These are phyloP conservation scores for Arabis hirsuta DNA, from an alignment of 345 rosid genomes.

Conservation along the genomic window DNA sequence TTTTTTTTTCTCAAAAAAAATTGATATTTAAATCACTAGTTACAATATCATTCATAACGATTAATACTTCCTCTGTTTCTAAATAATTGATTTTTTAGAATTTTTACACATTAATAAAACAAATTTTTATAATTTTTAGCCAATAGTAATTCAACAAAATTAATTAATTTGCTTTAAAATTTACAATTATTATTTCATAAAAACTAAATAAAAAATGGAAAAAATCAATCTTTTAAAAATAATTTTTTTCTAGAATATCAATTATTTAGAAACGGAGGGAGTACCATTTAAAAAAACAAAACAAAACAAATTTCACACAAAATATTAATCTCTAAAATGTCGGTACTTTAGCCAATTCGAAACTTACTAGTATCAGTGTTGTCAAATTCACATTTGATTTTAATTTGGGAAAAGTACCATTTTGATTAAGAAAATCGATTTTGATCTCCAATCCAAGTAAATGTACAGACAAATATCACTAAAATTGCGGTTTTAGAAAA, in stretches of 20 bases:
- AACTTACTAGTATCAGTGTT: background rate
- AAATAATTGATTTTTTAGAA: too few species aligned
- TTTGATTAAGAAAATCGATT: background rate
- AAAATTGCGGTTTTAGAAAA: conserved; percentile 1
- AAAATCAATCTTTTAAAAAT: too few species aligned
- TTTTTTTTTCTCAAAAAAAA: too few species aligned
- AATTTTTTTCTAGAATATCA: too few species aligned
- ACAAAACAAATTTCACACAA: background rate
- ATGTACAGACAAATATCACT: background rate
- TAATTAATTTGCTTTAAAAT: too few species aligned
- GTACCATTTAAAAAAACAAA: background rate
- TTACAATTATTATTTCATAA: too few species aligned
- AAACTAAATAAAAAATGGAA: too few species aligned
- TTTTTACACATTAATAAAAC: too few species aligned
- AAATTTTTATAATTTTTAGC: too few species aligned
- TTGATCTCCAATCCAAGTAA: background rate
- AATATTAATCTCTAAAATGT: background rate
- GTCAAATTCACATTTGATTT: background rate
- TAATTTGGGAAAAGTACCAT: background rate
- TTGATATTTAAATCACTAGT: background rate
- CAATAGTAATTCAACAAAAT: too few species aligned
- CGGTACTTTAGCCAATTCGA: background rate
- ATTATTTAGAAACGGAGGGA: too few species aligned
- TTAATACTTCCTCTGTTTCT: background rate
- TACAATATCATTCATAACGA: background rate